A percentile compares a stretch with the other conserved stretches of the same genome.
These are phyloP conservation scores for Moesziomyces antarcticus DNA, from an alignment of 1,284 basidiomycete genomes.

Conservation along the genomic window DNA sequence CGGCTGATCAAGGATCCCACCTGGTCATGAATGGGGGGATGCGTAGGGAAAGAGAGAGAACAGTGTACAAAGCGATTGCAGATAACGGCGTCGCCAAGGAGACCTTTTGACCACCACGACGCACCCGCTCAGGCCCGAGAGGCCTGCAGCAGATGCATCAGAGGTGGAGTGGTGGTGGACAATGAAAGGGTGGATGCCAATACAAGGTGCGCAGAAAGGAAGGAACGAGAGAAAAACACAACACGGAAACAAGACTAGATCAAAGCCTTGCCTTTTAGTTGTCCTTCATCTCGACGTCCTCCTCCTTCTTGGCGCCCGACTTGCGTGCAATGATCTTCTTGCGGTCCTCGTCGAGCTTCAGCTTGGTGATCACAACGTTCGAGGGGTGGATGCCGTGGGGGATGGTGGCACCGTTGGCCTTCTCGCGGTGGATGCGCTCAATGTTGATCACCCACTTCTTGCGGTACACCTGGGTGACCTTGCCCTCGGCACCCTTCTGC, in stretches of 20 bases:
- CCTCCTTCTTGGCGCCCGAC: constrained; percentile 55
- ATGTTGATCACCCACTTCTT: constrained; percentile 99
- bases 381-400: constrained; percentile 96
- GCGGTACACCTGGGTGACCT: constrained; percentile 80
- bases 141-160: background rate
- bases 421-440: constrained; percentile 97
- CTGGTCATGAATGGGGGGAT: background rate
- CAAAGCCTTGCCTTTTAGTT: constrained; percentile 29
- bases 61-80: background rate
- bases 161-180: constrained; percentile 1
- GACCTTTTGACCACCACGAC: background rate
- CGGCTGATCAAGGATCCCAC: background rate
- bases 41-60: background rate
- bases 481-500: constrained; percentile 85
- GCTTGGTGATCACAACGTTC: constrained; percentile 85
- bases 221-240: constrained; percentile 1
- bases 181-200: constrained; percentile 9
- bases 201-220: constrained; percentile 3
- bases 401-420: constrained; percentile 93
- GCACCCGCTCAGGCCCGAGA: no score
- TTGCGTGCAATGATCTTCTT: constrained; percentile 63
- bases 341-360: constrained; percentile 68
- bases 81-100: background rate
- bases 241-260: constrained; percentile 8
- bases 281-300: constrained; percentile 49